Evolutionary conservation across 352 stramenopile genomes (phyloP).

Genomic region (Aphanomyces cochlioides): DNA sequence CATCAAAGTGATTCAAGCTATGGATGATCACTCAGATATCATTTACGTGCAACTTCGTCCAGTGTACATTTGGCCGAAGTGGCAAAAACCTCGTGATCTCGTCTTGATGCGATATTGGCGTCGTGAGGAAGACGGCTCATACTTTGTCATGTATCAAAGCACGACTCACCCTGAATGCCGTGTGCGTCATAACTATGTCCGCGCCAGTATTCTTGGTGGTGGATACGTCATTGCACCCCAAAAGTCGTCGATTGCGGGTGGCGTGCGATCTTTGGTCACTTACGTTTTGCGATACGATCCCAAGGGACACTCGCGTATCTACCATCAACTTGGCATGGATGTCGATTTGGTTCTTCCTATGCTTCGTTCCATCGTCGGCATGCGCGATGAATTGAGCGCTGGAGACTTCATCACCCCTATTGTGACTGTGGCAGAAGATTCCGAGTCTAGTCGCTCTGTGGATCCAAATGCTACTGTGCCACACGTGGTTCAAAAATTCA

Average conservation of each 20-base stretch:
- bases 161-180: constrained; percentile 81
- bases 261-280: constrained; percentile 75
- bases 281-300: constrained; percentile 82
- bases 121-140: constrained; percentile 83
- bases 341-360: constrained; percentile 82
- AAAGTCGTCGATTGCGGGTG: constrained; percentile 60
- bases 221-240: constrained; percentile 84
- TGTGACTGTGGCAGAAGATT: constrained; percentile 50
- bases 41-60: constrained; percentile 82
- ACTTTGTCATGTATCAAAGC: constrained; percentile 90
- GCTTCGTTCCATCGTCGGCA: constrained; percentile 77
- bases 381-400: constrained; percentile 80
- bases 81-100: constrained; percentile 80
- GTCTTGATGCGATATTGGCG: constrained; percentile 88
- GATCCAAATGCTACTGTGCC: constrained; percentile 33
- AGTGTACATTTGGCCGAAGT: constrained; percentile 81
- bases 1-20: constrained; percentile 76
- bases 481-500: constrained; percentile 58
- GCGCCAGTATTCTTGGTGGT: constrained; percentile 60
- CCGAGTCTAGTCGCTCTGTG: constrained; percentile 11
- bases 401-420: constrained; percentile 84
- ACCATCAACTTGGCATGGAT: constrained; percentile 86
- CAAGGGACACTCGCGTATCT: constrained; percentile 73
- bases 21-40: constrained; percentile 87
- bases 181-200: constrained; percentile 83